Percentiles rank a stretch among this genome's conserved stretches.
These are phyloP conservation scores for Dothistroma septosporum DNA, from an alignment of 2,329 filamentous ascomycete species.

Conservation along the genomic window DNA sequence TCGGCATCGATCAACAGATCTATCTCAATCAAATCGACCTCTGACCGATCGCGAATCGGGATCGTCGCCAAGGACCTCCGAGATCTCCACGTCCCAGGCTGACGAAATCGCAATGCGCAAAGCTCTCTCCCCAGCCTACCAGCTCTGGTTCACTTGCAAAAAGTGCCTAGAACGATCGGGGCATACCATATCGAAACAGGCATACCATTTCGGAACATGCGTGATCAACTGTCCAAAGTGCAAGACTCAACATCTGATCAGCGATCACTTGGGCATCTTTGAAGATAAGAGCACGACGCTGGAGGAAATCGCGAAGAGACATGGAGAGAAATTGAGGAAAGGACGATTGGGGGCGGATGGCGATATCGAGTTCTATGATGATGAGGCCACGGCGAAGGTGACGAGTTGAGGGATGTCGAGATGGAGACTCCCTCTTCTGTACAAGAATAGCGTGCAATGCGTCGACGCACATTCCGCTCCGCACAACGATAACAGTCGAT, in stretches of 20 bases:
- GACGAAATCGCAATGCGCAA: conserved; percentile 40
- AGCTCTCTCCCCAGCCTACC: conserved; percentile 63
- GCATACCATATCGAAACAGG: conserved; percentile 87
- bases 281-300: conserved; percentile 66
- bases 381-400: conserved; percentile 41
- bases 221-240: conserved; percentile 85
- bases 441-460: neutral
- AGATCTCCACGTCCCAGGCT: conserved; percentile 23
- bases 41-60: conserved; percentile 30
- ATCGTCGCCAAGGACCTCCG: conserved; percentile 24
- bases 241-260: conserved; percentile 83
- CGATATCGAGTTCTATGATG: conserved; percentile 90
- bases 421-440: neutral
- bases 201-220: conserved; percentile 85
- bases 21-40: conserved; percentile 13
- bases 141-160: conserved; percentile 88
- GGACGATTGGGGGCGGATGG: conserved; percentile 70
- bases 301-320: conserved; percentile 72
- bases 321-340: conserved; percentile 68
- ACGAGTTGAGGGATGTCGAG: neutral
- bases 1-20: conserved; percentile 11
- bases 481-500: neutral
- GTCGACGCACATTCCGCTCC: neutral
- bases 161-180: conserved; percentile 70
- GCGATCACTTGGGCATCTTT: conserved; percentile 82